Percentiles rank a stretch among this genome's conserved stretches.
phyloP scores from a whole-genome alignment of 331 rosid species.

The Arachis monticola region DNA sequence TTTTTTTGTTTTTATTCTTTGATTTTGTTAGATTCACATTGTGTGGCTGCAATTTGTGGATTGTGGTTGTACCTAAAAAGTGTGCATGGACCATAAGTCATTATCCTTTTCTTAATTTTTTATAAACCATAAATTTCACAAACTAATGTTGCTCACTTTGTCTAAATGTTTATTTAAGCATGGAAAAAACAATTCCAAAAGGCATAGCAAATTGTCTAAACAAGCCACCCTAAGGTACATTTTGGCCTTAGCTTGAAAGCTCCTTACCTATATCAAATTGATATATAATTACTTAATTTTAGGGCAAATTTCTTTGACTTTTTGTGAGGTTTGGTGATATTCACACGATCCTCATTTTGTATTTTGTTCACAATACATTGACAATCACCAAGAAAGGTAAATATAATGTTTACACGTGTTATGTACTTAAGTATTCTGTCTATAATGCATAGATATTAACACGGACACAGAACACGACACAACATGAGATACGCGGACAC shows the following conservation, averaged over 20 bases:
- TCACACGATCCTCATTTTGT: no score
- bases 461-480: no score
- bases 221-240: neutral
- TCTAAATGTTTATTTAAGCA: neutral
- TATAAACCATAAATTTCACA: neutral
- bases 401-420: no score
- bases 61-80: conserved; percentile 18
- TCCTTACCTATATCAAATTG: neutral
- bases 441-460: no score
- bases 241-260: conserved; percentile 1
- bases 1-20: neutral
- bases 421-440: no score
- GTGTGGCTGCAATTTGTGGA: conserved; percentile 38
- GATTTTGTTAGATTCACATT: conserved; percentile 29
- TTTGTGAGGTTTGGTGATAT: no score
- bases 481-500: no score
- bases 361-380: no score
- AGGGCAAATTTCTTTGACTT: no score
- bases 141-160: neutral
- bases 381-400: no score
- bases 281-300: no score
- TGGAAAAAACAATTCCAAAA: conserved; percentile 6
- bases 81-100: conserved; percentile 14
- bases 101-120: neutral
- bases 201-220: neutral